These are phyloP conservation scores for Solanum bukasovii DNA, from an alignment of 257 asterid species.

Conservation along the genomic window DNA sequence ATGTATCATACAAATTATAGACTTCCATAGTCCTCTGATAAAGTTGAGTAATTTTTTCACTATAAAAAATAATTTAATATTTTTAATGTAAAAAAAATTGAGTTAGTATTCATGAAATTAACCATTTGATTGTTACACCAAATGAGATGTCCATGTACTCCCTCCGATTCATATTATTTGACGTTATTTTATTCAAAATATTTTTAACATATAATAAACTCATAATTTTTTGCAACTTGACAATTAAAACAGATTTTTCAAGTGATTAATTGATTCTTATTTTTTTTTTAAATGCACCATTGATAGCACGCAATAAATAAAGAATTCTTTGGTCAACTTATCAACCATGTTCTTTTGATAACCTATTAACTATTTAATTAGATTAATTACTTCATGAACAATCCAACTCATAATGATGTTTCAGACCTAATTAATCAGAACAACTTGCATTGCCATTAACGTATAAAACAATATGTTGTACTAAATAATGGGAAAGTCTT, in stretches of 20 bases:
- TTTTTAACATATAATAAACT: too few relatives aligned
- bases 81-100: neutral
- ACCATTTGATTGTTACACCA: neutral
- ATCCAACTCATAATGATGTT: neutral
- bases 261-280: too few relatives aligned
- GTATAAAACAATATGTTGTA: neutral
- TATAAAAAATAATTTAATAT: too few relatives aligned
- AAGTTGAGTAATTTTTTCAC: neutral
- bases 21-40: too few relatives aligned
- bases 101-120: neutral
- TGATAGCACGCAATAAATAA: neutral
- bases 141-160: neutral
- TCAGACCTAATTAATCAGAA: neutral
- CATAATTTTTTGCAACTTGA: too few relatives aligned
- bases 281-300: too few relatives aligned
- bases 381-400: neutral
- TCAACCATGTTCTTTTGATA: neutral
- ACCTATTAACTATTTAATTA: neutral
- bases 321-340: neutral
- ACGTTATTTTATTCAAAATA: too few relatives aligned
- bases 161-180: neutral
- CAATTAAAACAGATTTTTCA: too few relatives aligned
- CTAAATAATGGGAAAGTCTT: neutral
- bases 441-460: neutral
- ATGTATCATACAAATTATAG: neutral